Base-by-base conservation (phyloP, 2,329 filamentous ascomycete genomes). In the Lomentospora prolificans region DNA sequence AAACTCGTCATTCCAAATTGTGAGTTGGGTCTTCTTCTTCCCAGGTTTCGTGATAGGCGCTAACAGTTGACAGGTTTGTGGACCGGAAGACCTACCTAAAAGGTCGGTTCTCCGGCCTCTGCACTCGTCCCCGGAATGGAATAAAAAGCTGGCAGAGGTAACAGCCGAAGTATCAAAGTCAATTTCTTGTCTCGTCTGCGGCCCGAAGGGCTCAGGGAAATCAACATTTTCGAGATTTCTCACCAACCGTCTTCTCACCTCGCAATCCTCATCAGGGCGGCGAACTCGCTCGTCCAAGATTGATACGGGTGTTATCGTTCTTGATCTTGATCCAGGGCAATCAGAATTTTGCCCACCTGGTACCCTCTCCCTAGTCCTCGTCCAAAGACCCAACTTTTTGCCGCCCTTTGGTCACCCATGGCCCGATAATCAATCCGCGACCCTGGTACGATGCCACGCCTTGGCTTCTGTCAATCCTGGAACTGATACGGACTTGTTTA, bases 241-340 rank as follows among this genome's bases (percentile, higher is more conserved):
- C 2, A 70, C 77, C 7, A 91, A 91, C 63, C 78, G 81, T 9
- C 70, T 89, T 7, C 67, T 89, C n/a, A 57, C 53, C 67, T 72
- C 50, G 62, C 61, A 36, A 61, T 58, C 8, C n/a, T 57, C 56
- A 41, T 27, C 57, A 12, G 57, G 46, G 7, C 36, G 55, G 39
- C 57, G 59, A 50, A 62, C 58, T 46, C 58, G 57, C n/a, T n/a
- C 41, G 19, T 4, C 41, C 19, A 24, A 19, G 19, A 53, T 56
- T 5, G 66, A 55, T 19, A 28, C 24, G 1, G 64, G 65, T 14
- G 72, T 86, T 25, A 77, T 75, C 55, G 72, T 86, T n/a, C 75
- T 94, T 5, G 89, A 94, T 61, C 74, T 92, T 8, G 88, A 94
- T 64, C 86, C 87, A 1, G 85, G 84, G 0, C 87, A 90, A 63